These are phyloP conservation scores for Geranomyces variabilis DNA, from an alignment of 192 early-diverging fungal species.

Conservation along the genomic window DNA sequence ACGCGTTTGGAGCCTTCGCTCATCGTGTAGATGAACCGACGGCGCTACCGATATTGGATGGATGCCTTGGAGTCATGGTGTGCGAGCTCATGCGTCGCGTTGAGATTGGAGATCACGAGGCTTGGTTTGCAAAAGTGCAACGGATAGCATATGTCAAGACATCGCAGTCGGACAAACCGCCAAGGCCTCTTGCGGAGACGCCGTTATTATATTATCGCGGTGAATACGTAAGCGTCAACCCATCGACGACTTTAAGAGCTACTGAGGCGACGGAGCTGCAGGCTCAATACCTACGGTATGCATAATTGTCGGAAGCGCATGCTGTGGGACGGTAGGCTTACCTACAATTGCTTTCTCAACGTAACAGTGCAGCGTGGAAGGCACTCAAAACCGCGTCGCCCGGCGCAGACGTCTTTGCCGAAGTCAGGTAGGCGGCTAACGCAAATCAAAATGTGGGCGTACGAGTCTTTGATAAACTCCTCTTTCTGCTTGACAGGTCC, in stretches of 20 bases:
- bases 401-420: conserved; percentile 16
- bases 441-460: background rate
- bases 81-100: conserved; percentile 53
- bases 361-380: too few species aligned
- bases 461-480: background rate
- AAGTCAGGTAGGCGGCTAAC: conserved; percentile 27
- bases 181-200: background rate
- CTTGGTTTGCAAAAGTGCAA: conserved; percentile 63
- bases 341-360: too few species aligned
- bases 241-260: conserved; percentile 37
- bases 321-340: too few species aligned
- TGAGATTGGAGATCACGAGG: conserved; percentile 64
- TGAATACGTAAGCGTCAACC: too few species aligned
- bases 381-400: too few species aligned
- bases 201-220: conserved; percentile 45
- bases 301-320: too few species aligned
- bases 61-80: conserved; percentile 62
- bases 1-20: conserved; percentile 26
- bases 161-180: too few species aligned
- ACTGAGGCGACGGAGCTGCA: too few species aligned
- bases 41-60: conserved; percentile 56
- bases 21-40: conserved; percentile 45
- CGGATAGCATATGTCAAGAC: conserved; percentile 53
- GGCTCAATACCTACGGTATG: too few species aligned
- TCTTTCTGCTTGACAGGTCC: conserved; percentile 20